Conservation (phyloP, 768 basidiomycete genomes). For the Hypholoma fasciculare region DNA sequence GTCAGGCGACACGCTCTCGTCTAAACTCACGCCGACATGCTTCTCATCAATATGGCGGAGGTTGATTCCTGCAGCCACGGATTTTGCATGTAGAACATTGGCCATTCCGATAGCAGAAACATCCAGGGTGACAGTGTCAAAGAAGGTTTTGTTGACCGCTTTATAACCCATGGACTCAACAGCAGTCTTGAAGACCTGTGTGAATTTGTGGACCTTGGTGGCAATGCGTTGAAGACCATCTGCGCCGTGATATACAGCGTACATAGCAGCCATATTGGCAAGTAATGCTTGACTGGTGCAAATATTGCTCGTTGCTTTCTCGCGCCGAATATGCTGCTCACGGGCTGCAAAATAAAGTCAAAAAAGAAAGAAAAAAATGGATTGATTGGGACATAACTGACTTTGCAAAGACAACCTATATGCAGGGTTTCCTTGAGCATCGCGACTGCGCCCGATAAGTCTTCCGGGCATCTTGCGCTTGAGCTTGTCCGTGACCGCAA, state of each 20-base stretch:
- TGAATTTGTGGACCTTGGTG: slow-evolving; percentile 85
- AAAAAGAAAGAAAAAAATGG: too few relatives aligned
- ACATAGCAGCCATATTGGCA: slow-evolving; percentile 99
- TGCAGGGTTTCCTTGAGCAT: slow-evolving; percentile 80
- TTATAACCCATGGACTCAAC: slow-evolving; percentile 76
- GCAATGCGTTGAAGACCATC: slow-evolving; percentile 83
- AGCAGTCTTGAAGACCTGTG: slow-evolving; percentile 69
- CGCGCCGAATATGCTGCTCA: slow-evolving; percentile 95
- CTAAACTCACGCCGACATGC: slow-evolving; percentile 85
- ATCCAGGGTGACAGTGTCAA: slow-evolving; percentile 88
- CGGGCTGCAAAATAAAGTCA: slow-evolving; percentile 57
- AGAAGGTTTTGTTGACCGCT: slow-evolving; percentile 73
- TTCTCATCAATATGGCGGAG: slow-evolving; percentile 74
- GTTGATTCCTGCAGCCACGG: slow-evolving; percentile 73
- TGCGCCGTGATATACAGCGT: slow-evolving; percentile 95
- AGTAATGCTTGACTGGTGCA: slow-evolving; percentile 97
- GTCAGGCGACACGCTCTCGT: slow-evolving; percentile 80
- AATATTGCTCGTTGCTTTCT: slow-evolving; percentile 98
- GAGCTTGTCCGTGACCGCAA: slow-evolving; percentile 86
- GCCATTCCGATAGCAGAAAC: slow-evolving; percentile 60
- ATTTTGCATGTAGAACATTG: slow-evolving; percentile 65
- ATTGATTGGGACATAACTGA: slow-evolving; percentile 37
- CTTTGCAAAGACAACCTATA: slow-evolving; percentile 95
- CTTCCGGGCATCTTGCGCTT: slow-evolving; percentile 99
- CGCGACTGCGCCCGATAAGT: slow-evolving; percentile 88